Evolutionary conservation across 2,329 filamentous ascomycete genomes (phyloP).

Genomic region (Lachnellula hyalina): DNA sequence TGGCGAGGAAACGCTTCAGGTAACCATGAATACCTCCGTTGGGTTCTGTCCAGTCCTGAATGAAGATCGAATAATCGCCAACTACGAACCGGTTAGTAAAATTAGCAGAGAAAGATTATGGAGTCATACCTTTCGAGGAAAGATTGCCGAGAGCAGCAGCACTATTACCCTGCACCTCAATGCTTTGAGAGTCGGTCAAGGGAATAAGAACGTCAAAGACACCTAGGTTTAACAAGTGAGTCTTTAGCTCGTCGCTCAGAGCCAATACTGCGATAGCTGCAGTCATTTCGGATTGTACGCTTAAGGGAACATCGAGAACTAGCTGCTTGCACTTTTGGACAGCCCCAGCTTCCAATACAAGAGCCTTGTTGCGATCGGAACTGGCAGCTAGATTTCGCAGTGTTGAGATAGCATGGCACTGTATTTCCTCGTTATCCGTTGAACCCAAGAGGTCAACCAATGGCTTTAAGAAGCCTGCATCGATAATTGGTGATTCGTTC

Average conservation of each 20-base stretch:
- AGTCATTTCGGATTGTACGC: slow-evolving; percentile 98
- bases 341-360: slow-evolving; percentile 93
- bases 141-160: slow-evolving; percentile 92
- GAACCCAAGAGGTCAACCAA: slow-evolving; percentile 90
- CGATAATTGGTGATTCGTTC: slow-evolving; percentile 98
- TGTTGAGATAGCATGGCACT: slow-evolving; percentile 97
- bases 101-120: neutral
- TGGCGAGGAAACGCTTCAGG: slow-evolving; percentile 84
- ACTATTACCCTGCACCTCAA: slow-evolving; percentile 97
- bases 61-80: slow-evolving; percentile 93
- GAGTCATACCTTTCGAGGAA: slow-evolving; percentile 79
- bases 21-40: slow-evolving; percentile 95
- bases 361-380: slow-evolving; percentile 94
- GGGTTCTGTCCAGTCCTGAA: slow-evolving; percentile 88
- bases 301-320: slow-evolving; percentile 85
- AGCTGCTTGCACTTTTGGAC: slow-evolving; percentile 99
- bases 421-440: slow-evolving; percentile 97
- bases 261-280: slow-evolving; percentile 97
- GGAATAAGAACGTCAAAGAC: slow-evolving; percentile 97
- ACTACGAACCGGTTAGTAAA: slow-evolving; percentile 55
- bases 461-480: slow-evolving; percentile 91
- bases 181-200: slow-evolving; percentile 88
- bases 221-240: slow-evolving; percentile 81
- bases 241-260: slow-evolving; percentile 91
- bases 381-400: slow-evolving; percentile 92